Evolutionary conservation across 164 flowering plant species (phyloP).

Genomic region (Aristolochia fimbriata): DNA sequence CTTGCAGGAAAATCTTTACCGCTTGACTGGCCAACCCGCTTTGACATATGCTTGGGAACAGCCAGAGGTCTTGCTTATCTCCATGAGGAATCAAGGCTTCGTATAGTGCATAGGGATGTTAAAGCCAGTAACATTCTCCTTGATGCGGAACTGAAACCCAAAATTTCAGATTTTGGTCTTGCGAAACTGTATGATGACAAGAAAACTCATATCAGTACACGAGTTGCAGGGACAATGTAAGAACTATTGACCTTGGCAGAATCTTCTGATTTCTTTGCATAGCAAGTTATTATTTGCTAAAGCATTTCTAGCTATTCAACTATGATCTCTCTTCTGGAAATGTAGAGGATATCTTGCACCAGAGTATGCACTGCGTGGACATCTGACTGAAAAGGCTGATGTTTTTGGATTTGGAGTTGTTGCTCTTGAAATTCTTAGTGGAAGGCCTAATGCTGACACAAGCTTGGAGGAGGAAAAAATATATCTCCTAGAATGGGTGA

Average conservation of each 20-base stretch:
- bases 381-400: slow-evolving; percentile 26
- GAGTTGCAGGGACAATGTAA: slow-evolving; percentile 18
- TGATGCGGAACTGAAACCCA: slow-evolving; percentile 21
- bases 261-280: background rate
- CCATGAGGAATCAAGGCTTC: slow-evolving; percentile 59
- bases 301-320: no score
- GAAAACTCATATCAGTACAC: slow-evolving; percentile 14
- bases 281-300: no score
- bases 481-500: slow-evolving; percentile 31
- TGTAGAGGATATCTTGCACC: slow-evolving; percentile 23
- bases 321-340: background rate
- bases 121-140: slow-evolving; percentile 75
- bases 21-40: slow-evolving; percentile 54
- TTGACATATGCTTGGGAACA: slow-evolving; percentile 54
- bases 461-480: slow-evolving; percentile 17
- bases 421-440: slow-evolving; percentile 20
- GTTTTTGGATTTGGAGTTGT: slow-evolving; percentile 29
- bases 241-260: background rate
- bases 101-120: slow-evolving; percentile 73
- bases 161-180: slow-evolving; percentile 19
- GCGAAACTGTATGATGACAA: slow-evolving; percentile 17
- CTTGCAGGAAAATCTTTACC: slow-evolving; percentile 8
- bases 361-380: slow-evolving; percentile 28
- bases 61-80: slow-evolving; percentile 76
- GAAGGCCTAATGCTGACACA: slow-evolving; percentile 20